Conservation (phyloP, 345 rosid genomes). For the Populus ilicifolia region DNA sequence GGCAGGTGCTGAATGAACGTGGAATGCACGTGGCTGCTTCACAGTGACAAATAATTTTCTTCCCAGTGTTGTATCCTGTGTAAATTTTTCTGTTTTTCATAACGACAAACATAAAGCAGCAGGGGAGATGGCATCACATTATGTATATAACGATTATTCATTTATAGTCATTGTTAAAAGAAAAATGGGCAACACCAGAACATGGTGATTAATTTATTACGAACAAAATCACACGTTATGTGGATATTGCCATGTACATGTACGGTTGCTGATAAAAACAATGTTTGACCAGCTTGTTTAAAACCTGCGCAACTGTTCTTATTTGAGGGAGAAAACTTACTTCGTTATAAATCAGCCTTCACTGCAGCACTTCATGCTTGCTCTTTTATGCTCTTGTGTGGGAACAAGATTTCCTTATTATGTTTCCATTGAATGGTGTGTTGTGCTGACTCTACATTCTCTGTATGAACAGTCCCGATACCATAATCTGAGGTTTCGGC, state of each 20-base stretch:
- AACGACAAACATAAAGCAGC: not conserved
- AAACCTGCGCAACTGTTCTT: not conserved
- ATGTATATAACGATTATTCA: not conserved
- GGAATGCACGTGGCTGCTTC: not conserved
- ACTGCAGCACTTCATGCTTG: not conserved
- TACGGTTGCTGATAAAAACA: not conserved
- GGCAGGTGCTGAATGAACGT: not conserved
- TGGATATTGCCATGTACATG: not conserved
- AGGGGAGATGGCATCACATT: not conserved
- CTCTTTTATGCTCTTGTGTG: not conserved
- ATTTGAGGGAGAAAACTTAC: not conserved
- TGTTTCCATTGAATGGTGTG: not conserved
- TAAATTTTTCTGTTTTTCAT: not conserved
- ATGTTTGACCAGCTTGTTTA: not conserved
- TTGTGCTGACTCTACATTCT: slow-evolving; percentile 23
- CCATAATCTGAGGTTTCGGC: slow-evolving; percentile 27
- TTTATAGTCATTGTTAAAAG: not conserved
- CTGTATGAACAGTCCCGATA: slow-evolving; percentile 26
- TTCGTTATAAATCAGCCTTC: not conserved
- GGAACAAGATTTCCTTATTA: not conserved
- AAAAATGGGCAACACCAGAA: not conserved
- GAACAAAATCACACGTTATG: not conserved
- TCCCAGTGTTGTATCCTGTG: not conserved
- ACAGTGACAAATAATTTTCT: not conserved
- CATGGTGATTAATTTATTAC: not conserved